Evolutionary conservation across 352 stramenopile species (phyloP).

Genomic region (Aphanomyces euteiches): DNA sequence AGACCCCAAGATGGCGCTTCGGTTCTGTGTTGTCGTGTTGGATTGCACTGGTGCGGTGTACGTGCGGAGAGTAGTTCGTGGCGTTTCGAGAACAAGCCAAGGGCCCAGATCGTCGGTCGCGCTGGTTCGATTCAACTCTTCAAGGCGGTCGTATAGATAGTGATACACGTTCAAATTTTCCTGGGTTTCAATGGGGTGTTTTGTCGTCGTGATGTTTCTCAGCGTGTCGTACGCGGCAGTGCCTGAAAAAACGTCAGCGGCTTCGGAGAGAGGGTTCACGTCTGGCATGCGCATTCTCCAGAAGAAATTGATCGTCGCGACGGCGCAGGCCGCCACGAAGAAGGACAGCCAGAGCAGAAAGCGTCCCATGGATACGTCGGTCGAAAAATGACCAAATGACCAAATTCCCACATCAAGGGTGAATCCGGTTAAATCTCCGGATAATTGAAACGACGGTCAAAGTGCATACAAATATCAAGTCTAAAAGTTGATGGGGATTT

Average conservation of each 20-base stretch:
- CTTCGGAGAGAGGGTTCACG: not conserved
- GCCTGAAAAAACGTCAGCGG: slow-evolving; percentile 2
- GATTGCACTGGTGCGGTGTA: not conserved
- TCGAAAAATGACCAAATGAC: too few relatives aligned
- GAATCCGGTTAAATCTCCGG: too few relatives aligned
- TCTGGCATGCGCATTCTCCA: not conserved
- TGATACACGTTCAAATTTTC: slow-evolving; percentile 10
- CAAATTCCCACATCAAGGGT: too few relatives aligned
- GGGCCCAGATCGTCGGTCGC: not conserved
- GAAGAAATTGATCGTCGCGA: slow-evolving; percentile 1
- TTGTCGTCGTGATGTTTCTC: not conserved
- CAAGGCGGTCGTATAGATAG: slow-evolving; percentile 17
- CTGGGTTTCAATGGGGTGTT: not conserved
- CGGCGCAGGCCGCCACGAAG: not conserved
- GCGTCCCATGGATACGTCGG: slow-evolving; percentile 17
- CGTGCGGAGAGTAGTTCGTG: not conserved
- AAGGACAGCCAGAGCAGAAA: not conserved
- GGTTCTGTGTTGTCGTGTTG: not conserved
- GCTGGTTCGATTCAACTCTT: not conserved
- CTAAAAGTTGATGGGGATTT: too few relatives aligned
- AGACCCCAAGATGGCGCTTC: not conserved
- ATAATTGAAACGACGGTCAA: too few relatives aligned
- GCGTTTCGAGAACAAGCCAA: not conserved
- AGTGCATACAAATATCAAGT: too few relatives aligned
- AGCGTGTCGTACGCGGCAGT: not conserved